A percentile compares a stretch with the other conserved stretches of the same genome.
These are phyloP conservation scores for Russula griseocarnosa DNA, from an alignment of 768 basidiomycete genomes.

Conservation along the genomic window DNA sequence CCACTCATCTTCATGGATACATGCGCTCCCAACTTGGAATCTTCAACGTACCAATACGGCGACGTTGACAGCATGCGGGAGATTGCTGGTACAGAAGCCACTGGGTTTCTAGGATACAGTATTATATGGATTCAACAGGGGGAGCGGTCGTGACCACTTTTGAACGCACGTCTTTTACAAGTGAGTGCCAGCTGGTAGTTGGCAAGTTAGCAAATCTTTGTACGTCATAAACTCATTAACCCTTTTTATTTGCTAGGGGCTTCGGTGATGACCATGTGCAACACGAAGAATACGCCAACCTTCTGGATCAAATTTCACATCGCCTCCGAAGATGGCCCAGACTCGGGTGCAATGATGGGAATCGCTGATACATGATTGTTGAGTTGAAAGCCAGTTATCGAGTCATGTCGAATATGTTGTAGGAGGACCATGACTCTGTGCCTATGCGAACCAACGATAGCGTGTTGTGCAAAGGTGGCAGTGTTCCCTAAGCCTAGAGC, in stretches of 20 bases:
- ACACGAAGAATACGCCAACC: not conserved
- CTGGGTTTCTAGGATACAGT: not conserved
- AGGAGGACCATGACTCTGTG: not conserved
- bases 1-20: not conserved
- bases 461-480: not conserved
- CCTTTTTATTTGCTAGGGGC: not conserved
- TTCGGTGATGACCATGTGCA: not conserved
- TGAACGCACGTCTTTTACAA: not conserved
- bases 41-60: not conserved
- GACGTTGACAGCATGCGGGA: not conserved
- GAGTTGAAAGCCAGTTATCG: not conserved
- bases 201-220: not conserved
- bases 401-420: not conserved
- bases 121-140: not conserved
- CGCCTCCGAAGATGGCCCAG: not conserved
- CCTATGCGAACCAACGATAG: not conserved
- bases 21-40: not conserved
- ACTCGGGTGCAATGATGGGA: not conserved
- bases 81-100: not conserved
- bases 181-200: not conserved
- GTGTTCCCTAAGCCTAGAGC: not conserved
- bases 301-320: not conserved
- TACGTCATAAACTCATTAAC: not conserved
- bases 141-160: not conserved
- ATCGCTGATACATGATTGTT: not conserved